Evolutionary conservation across 2,329 filamentous ascomycete genomes (phyloP), one percentile per base, ranked within the genome.

Genomic region (Coniochaeta sp.): DNA sequence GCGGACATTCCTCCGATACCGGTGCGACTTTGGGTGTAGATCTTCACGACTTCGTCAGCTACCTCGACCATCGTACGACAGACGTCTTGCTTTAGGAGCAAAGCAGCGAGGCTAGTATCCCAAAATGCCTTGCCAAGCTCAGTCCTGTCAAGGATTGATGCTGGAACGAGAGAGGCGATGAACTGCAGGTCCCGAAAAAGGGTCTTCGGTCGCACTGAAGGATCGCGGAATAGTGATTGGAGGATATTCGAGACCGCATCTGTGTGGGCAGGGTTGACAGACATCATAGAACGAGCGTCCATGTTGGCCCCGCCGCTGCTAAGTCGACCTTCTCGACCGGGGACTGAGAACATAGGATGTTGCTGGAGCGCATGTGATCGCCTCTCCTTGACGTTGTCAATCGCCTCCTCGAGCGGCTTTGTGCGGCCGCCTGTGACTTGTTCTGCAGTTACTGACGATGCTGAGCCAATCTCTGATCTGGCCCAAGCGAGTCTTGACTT

Each of bases 41-140:
- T 88, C 77, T 76, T 77, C 57, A 82, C 76, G 24, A 83, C 77
- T 60, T 81, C 79, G 64, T 83, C 79, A 5, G 79, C 79, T 66
- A 84, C 84, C 67, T 87, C 84, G 26, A 89, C 87, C 86, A 72
- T 96, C 58, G 90, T 91, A 55, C 87, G 85, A 73, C 91, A 93
- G 5, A 95, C 87, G 65, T 96, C 91, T 65, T 91, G 87, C 73
- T 97, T 98, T 59, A 96, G 81, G 38, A 87, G 85, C n/a, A 97
- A 79, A 1, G 93, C 92, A 0, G 95, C 93, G 6, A 96, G 82
- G 0, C 90, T 91, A 28, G 92, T 89, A 67, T 96, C 91, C 84
- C 92, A 90, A 71, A 98, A 98, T 0, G 93, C 91, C 66, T 92
- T 95, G 58, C 83, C 85, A 2, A 79, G 79, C 44, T 87, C 85